Evolutionary conservation across 2,329 filamentous ascomycete species (phyloP), one percentile per base, ranked within the genome.

Genomic region (Aureobasidium zeae): DNA sequence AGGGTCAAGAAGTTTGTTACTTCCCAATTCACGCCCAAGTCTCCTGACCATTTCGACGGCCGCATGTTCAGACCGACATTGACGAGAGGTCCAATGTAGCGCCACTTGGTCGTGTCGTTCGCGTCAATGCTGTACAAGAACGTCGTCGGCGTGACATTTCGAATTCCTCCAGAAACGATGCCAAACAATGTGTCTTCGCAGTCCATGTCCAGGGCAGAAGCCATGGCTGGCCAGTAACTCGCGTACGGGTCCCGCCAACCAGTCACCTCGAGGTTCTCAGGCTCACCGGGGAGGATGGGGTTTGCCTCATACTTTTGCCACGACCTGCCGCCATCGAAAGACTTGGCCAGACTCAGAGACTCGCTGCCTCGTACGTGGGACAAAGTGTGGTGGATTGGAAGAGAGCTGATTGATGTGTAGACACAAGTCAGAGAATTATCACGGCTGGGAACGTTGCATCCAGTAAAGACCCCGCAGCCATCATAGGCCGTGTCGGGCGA

Each of bases 11-110:
- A 63, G 49, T 70, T 72, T 16, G 62, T 64, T 8, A 68, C 67
- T 49, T 74, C 70, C 69, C 70, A 73, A 39, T 74, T 74, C 8
- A 65, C 57, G 0, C 71, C 71, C 9, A 71, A 59, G 32, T 73
- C 68, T 2, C 70, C 68, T 0, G 63, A 66, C 70, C 71, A 74
- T 34, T 59, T 55, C 0, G 67, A 66, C 0, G 63, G 54, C 5
- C 55, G 55, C 20, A 62, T 59, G 17, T 66, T 66, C 7, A 63
- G 49, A 0, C 62, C 62, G 4, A 69, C 49, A 36, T 69, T 57
- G 4, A 66, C 50, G 17, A 74, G 53, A 3, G 61, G 60, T 2
- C 69, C 68, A 5, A 69, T 33, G 29, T 68, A 73, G 13, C 56
- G 49, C 71, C 71, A 74, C 9, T 61, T 55, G 1, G 56, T 57